Evolutionary conservation across 345 rosid genomes (phyloP).

Genomic region (Sonneratia alba): DNA sequence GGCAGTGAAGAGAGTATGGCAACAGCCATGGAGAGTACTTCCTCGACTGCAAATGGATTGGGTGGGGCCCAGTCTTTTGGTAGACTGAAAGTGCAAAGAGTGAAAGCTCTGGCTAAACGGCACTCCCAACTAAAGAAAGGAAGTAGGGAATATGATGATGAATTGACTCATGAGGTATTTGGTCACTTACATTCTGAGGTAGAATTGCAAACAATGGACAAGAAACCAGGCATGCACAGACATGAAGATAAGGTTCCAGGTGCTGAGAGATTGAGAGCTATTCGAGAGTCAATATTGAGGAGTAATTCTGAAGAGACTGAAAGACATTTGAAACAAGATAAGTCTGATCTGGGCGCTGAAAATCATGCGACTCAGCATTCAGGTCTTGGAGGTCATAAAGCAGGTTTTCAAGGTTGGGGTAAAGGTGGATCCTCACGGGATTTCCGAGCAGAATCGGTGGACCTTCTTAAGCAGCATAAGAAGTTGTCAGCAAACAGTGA

Average conservation of each 20-base stretch:
- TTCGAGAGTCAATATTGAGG: slow-evolving; percentile 6
- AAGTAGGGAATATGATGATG: slow-evolving; percentile 13
- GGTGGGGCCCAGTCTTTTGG: slow-evolving; percentile 27
- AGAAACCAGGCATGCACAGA: slow-evolving; percentile 11
- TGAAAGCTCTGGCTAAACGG: slow-evolving; percentile 45
- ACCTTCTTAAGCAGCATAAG: slow-evolving; percentile 15
- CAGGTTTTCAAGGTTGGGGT: slow-evolving; percentile 48
- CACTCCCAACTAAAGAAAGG: slow-evolving; percentile 28
- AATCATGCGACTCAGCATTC: slow-evolving; percentile 18
- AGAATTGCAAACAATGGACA: slow-evolving; percentile 21
- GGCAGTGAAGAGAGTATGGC: slow-evolving; percentile 6
- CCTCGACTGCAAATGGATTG: slow-evolving; percentile 13
- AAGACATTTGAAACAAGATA: slow-evolving; percentile 2
- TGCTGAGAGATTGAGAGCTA: slow-evolving; percentile 5
- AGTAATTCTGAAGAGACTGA: slow-evolving; percentile 6
- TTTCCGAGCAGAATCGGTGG: slow-evolving; percentile 16
- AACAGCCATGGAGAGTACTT: slow-evolving; percentile 1
- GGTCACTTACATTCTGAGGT: slow-evolving; percentile 12
- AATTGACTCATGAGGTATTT: slow-evolving; percentile 4
- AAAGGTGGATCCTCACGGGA: slow-evolving; percentile 21
- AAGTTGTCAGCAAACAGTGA: slow-evolving; percentile 27
- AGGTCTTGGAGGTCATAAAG: slow-evolving; percentile 26
- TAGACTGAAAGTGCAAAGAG: slow-evolving; percentile 51
- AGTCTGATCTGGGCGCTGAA: slow-evolving; percentile 7
- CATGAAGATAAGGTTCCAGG: slow-evolving; percentile 10